These are phyloP conservation scores for Chlorella variabilis DNA, from an alignment of 163 green algal species.

Conservation along the genomic window DNA sequence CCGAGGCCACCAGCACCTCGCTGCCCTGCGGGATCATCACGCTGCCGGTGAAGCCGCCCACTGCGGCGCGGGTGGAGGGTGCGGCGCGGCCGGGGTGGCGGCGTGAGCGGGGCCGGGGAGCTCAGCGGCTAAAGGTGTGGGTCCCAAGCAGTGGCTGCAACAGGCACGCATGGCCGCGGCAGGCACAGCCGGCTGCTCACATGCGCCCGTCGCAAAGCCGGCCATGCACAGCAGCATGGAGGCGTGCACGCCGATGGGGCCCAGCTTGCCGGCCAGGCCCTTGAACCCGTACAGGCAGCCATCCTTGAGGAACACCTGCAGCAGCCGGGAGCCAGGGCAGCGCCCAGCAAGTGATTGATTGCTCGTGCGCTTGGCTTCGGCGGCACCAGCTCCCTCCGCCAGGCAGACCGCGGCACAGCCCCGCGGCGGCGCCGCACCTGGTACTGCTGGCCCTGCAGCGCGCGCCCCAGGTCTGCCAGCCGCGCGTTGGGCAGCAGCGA, in stretches of 20 bases:
- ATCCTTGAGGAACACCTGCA: constrained; percentile 78
- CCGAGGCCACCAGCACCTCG: constrained; percentile 50
- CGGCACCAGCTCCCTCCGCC: no score
- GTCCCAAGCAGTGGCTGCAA: no score
- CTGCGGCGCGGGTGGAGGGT: background rate
- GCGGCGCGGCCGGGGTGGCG: background rate
- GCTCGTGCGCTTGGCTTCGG: no score
- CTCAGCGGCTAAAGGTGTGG: no score
- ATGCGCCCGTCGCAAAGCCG: constrained; percentile 72
- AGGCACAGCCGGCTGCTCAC: background rate
- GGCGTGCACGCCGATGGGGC: constrained; percentile 96
- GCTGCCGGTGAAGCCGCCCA: constrained; percentile 79
- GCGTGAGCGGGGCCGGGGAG: no score
- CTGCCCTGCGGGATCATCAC: constrained; percentile 73
- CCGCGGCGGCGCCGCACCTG: constrained; percentile 67
- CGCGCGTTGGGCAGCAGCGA: constrained; percentile 72
- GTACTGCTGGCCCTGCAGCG: constrained; percentile 78
- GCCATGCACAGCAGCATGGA: constrained; percentile 90
- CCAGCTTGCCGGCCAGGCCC: constrained; percentile 91
- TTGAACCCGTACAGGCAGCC: constrained; percentile 96
- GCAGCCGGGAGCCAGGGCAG: background rate
- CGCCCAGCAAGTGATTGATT: background rate
- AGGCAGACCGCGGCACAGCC: no score
- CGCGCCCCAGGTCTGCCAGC: constrained; percentile 75
- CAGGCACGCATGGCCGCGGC: background rate